Evolutionary conservation across 108 stramenopile species (phyloP).

Genomic region (Pseudonitzschia multiseries): DNA sequence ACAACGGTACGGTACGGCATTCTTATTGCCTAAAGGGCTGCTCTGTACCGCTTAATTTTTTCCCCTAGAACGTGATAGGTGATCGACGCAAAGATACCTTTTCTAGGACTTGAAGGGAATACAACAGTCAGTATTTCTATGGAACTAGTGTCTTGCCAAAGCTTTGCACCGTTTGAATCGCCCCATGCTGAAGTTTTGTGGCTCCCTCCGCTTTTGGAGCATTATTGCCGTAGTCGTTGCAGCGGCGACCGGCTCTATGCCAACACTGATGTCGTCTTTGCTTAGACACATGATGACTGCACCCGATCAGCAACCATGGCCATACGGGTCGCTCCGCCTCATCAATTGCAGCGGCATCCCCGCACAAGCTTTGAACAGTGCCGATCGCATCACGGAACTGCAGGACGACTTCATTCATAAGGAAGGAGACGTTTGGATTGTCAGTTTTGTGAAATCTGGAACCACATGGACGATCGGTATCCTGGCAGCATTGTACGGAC

Average conservation of each 20-base stretch:
- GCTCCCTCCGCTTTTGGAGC: not conserved
- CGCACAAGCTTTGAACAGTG: not conserved
- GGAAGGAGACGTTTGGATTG: conserved; percentile 5
- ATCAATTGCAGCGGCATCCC: conserved; percentile 5
- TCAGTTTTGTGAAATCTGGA: conserved; percentile 1
- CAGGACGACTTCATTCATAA: not conserved
- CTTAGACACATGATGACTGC: not conserved
- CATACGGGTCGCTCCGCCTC: not conserved
- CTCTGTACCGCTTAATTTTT: too few relatives aligned
- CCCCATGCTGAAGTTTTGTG: not conserved
- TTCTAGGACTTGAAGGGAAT: too few relatives aligned
- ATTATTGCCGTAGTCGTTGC: not conserved
- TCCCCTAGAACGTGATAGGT: too few relatives aligned
- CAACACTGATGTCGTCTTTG: not conserved
- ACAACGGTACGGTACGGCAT: too few relatives aligned
- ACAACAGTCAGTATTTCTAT: too few relatives aligned
- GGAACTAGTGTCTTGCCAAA: too few relatives aligned
- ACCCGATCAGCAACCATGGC: conserved; percentile 1
- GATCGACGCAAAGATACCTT: too few relatives aligned
- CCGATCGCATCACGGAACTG: not conserved
- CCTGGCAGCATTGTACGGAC: not conserved
- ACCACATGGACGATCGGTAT: conserved; percentile 6
- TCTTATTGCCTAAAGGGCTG: too few relatives aligned
- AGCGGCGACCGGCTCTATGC: not conserved
- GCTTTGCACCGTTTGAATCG: not conserved